phyloP scores from a whole-genome alignment of 495 filamentous ascomycete genomes.

The Margaritispora aquatica region DNA sequence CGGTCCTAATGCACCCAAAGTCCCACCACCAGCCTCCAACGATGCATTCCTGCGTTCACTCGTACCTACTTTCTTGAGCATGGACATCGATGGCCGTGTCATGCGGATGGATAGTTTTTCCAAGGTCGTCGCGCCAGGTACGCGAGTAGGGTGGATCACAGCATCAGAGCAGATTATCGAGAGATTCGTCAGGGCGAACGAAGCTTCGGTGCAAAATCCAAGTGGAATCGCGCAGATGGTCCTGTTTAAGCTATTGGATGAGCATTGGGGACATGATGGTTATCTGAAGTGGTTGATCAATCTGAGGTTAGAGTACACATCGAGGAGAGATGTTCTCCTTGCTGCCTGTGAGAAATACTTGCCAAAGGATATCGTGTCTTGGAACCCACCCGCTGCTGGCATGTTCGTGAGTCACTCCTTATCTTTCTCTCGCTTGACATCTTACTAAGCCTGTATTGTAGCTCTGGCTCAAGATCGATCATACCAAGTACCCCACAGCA shows the following conservation, averaged over 20 bases:
- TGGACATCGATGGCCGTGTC: conserved; percentile 61
- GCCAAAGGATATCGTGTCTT: conserved; percentile 71
- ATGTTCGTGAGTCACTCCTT: conserved; percentile 75
- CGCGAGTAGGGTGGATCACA: conserved; percentile 72
- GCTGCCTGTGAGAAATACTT: conserved; percentile 76
- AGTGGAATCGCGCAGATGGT: conserved; percentile 76
- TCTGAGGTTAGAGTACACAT: conserved; percentile 76
- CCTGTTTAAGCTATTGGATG: conserved; percentile 84
- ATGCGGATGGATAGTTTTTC: conserved; percentile 75
- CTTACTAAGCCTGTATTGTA: conserved; percentile 21
- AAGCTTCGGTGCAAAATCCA: conserved; percentile 76
- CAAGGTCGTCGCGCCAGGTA: conserved; percentile 74
- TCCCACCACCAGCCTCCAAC: conserved; percentile 25
- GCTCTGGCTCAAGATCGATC: conserved; percentile 80
- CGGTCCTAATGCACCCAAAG: conserved; percentile 39
- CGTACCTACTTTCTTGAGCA: conserved; percentile 56
- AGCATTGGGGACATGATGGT: conserved; percentile 90
- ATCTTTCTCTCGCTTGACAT: neutral
- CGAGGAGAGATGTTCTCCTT: conserved; percentile 68
- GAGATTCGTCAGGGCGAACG: conserved; percentile 68
- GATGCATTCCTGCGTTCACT: conserved; percentile 43
- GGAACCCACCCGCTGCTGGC: conserved; percentile 79
- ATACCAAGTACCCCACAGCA: conserved; percentile 57
- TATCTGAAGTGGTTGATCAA: conserved; percentile 87
- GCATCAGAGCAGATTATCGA: conserved; percentile 79